Evolutionary conservation across 2,329 filamentous ascomycete genomes (phyloP).

Genomic region (Claviceps paspali): DNA sequence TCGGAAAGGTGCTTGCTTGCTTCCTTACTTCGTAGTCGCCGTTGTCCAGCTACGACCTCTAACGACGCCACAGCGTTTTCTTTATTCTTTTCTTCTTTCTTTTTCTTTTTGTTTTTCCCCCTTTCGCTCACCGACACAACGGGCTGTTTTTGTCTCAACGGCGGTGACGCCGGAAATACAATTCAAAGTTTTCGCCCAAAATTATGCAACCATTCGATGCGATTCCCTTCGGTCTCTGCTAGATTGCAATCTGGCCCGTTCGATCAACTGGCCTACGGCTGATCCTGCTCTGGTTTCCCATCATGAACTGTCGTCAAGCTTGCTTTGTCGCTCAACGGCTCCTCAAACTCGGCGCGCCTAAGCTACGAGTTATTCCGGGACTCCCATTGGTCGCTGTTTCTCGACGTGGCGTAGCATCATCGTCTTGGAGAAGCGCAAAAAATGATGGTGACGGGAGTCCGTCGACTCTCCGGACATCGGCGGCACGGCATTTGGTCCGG

Average conservation of each 20-base stretch:
- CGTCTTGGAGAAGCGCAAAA: not conserved
- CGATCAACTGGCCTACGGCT: not conserved
- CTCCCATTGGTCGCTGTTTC: not conserved
- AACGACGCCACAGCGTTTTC: not conserved
- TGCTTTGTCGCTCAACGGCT: slow-evolving; percentile 7
- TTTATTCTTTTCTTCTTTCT: not conserved
- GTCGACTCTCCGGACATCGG: slow-evolving; percentile 2
- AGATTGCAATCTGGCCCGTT: not conserved
- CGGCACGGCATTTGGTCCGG: slow-evolving; percentile 4
- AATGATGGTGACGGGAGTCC: not conserved
- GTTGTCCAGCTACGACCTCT: no score
- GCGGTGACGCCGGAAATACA: not conserved
- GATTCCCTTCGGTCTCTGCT: not conserved
- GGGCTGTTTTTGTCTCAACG: no score
- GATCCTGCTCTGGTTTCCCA: not conserved
- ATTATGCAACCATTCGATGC: not conserved
- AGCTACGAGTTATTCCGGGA: not conserved
- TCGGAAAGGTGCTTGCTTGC: no score
- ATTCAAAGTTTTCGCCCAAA: not conserved
- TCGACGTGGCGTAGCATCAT: slow-evolving; percentile 1
- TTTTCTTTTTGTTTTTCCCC: not conserved
- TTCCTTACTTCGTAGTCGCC: no score
- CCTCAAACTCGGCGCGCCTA: not conserved
- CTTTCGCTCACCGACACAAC: not conserved
- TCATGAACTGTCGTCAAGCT: slow-evolving; percentile 8